Conservation (phyloP, 2,329 filamentous ascomycete species). For the Dactylellina sp. region DNA sequence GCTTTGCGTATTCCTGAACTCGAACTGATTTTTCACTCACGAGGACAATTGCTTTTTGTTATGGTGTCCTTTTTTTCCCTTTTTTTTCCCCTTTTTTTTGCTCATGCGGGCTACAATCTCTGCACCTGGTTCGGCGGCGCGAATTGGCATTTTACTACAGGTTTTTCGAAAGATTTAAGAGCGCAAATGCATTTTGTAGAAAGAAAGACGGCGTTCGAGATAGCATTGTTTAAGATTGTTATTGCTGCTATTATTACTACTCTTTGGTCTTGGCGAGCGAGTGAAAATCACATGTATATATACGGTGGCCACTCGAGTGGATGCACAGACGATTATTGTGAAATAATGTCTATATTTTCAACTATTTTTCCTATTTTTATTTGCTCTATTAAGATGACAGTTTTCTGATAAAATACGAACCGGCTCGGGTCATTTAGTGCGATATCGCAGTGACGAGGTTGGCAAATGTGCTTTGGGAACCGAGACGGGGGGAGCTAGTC, state of each 20-base stretch:
- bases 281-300: too few species aligned
- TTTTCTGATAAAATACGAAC: neutral
- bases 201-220: slow-evolving; percentile 4
- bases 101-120: slow-evolving; percentile 26
- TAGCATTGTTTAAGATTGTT: neutral
- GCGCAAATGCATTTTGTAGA: slow-evolving; percentile 12
- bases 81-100: too few species aligned
- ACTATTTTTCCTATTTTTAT: too few species aligned
- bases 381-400: too few species aligned
- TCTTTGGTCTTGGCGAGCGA: too few species aligned
- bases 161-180: slow-evolving; percentile 2
- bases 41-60: slow-evolving; percentile 4
- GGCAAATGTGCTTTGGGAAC: slow-evolving; percentile 20
- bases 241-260: too few species aligned
- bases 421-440: slow-evolving; percentile 15
- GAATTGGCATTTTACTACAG: slow-evolving; percentile 2
- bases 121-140: slow-evolving; percentile 22
- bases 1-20: slow-evolving; percentile 35
- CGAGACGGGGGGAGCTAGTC: neutral
- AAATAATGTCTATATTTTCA: too few species aligned
- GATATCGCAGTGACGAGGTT: slow-evolving; percentile 46
- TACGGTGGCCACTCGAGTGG: too few species aligned
- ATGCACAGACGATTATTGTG: too few species aligned
- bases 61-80: slow-evolving; percentile 1
- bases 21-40: neutral